Conservation (phyloP, 345 rosid species). For the Camelina laxa region DNA sequence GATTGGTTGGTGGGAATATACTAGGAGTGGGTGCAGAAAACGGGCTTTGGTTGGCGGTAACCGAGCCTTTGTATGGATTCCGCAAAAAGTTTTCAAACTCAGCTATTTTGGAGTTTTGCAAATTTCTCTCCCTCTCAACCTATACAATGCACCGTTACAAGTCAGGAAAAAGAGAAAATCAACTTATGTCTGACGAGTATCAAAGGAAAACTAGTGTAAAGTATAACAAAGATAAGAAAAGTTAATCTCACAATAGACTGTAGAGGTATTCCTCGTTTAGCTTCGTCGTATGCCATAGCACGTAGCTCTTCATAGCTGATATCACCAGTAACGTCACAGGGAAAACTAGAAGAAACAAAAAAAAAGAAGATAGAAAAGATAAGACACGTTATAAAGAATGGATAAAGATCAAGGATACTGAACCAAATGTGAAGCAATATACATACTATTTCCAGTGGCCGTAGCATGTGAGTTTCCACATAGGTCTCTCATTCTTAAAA, state of each 20-base stretch:
- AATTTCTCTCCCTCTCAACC: conserved; percentile 81
- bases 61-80: conserved; percentile 56
- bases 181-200: not conserved
- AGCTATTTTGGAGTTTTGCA: conserved; percentile 59
- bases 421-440: conserved; percentile 14
- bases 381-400: conserved; percentile 8
- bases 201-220: not conserved
- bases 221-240: not conserved
- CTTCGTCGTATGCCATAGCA: conserved; percentile 80
- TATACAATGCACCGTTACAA: conserved; percentile 41
- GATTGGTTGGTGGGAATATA: conserved; percentile 47
- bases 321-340: conserved; percentile 79
- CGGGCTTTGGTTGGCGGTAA: conserved; percentile 43
- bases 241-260: conserved; percentile 75
- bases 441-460: conserved; percentile 77
- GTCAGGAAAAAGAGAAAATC: conserved; percentile 19
- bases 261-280: conserved; percentile 69
- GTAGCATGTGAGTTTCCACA: conserved; percentile 95
- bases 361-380: conserved; percentile 15
- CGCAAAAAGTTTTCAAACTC: conserved; percentile 71
- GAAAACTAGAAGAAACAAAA: conserved; percentile 49
- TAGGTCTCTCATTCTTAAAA: conserved; percentile 77
- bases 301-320: conserved; percentile 83
- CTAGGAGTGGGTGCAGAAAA: conserved; percentile 45
- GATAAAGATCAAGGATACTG: conserved; percentile 17